phyloP scores from a whole-genome alignment of 2,329 filamentous ascomycete species.

The Botrytis cinerea region DNA sequence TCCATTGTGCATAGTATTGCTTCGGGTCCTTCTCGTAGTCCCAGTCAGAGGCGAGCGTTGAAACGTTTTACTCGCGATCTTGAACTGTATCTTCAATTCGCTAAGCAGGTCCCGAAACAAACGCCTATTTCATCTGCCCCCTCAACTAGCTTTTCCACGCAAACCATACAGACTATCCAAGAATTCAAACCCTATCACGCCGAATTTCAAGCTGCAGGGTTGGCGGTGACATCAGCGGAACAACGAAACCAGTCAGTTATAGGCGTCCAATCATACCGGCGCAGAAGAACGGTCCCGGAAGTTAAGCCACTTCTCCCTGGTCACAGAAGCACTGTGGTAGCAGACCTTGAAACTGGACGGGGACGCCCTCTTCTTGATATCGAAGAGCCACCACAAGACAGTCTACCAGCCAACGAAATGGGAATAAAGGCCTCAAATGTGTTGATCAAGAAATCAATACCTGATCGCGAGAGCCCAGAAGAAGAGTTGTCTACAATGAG shows the following conservation, averaged over 20 bases:
- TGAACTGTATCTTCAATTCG: conserved; percentile 46
- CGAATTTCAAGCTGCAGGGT: conserved; percentile 55
- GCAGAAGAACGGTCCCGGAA: conserved; percentile 23
- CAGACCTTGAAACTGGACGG: background rate
- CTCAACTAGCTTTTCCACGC: conserved; percentile 44
- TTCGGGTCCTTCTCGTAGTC: conserved; percentile 44
- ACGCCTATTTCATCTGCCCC: conserved; percentile 37
- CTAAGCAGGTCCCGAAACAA: conserved; percentile 44
- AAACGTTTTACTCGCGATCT: conserved; percentile 47
- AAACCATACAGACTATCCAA: conserved; percentile 56
- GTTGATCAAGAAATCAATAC: conserved; percentile 4
- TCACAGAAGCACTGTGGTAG: background rate
- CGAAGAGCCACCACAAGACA: conserved; percentile 25
- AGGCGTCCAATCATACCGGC: background rate
- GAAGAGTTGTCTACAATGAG: conserved; percentile 26
- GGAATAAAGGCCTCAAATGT: conserved; percentile 24
- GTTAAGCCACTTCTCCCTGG: conserved; percentile 4
- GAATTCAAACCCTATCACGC: conserved; percentile 55
- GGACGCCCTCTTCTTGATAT: background rate
- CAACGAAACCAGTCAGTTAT: conserved; percentile 35
- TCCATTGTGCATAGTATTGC: conserved; percentile 31
- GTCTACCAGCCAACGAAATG: conserved; percentile 29
- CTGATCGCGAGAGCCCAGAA: background rate
- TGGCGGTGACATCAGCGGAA: conserved; percentile 58
- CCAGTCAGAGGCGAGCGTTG: conserved; percentile 48